phyloP scores from a whole-genome alignment of 2,329 filamentous ascomycete species.

The Ampelomyces quisqualis region DNA sequence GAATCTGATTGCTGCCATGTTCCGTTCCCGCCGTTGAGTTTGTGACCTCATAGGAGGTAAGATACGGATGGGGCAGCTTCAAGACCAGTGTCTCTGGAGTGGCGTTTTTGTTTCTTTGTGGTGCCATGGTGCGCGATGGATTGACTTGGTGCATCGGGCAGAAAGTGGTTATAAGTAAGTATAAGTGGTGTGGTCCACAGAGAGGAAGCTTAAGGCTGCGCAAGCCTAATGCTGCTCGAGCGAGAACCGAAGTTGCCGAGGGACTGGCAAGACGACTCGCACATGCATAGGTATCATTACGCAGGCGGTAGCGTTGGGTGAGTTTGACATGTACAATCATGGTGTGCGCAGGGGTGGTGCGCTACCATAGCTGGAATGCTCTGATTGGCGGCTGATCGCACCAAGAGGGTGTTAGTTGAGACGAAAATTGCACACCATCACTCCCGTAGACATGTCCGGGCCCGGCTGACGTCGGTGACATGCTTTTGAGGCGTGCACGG shows the following conservation, averaged over 20 bases:
- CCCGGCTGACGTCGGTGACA: too few species aligned
- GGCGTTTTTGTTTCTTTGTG: conserved; percentile 16
- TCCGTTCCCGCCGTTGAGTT: conserved; percentile 24
- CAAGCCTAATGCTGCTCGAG: too few species aligned
- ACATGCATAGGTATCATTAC: too few species aligned
- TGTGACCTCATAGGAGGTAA: conserved; percentile 38
- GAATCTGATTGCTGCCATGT: conserved; percentile 23
- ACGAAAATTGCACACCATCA: conserved; percentile 4
- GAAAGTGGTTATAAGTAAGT: neutral
- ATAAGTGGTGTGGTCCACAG: neutral
- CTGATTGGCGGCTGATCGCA: conserved; percentile 23
- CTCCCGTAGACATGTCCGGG: conserved; percentile 10
- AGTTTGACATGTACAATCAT: too few species aligned
- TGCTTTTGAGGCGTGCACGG: conserved; percentile 12
- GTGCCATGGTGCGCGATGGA: conserved; percentile 20
- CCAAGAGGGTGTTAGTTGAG: conserved; percentile 29
- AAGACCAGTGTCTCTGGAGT: conserved; percentile 28
- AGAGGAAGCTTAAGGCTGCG: too few species aligned
- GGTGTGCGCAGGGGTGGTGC: too few species aligned
- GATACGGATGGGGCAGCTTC: conserved; percentile 43
- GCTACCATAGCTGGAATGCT: too few species aligned
- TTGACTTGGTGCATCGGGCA: neutral
- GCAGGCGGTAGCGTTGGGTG: conserved; percentile 30
- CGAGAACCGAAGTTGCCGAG: too few species aligned
- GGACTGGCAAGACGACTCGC: too few species aligned